Base-by-base conservation (phyloP, 2,329 filamentous ascomycete species). In the Aspergillus costaricaensis region DNA sequence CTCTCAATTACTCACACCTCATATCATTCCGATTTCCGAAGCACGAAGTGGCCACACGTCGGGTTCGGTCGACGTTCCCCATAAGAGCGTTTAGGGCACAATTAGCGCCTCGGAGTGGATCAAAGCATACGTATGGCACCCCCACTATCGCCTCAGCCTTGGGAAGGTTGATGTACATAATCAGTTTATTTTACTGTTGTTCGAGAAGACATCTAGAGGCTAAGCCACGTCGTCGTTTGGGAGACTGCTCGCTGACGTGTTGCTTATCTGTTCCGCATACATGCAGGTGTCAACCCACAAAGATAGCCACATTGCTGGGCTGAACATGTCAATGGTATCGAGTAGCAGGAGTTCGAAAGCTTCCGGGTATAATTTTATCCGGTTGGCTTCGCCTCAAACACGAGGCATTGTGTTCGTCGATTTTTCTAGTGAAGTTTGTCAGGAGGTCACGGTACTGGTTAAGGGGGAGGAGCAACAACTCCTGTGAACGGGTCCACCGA, bases 51-150 rank as follows among this genome's bases (percentile, higher is more conserved):
- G 43, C 39, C 41, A 41, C 38, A 25, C 25, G n/a, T 15, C 30
- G 30, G 30, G 27, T 12, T 19, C 27, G 39, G 38, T 23, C 17
- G 52, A 43, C 19, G 32, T 47, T 25, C 19, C 25, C 52, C 52
- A 36, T 17, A 17, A 44, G 47, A 50, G 25, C 15, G 15, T 50
- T 49, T 50, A 47, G 53, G 53, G 53, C 53, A 44, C 23, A 25
- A 27, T 38, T 55, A 55, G 53, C 39, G 39, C 39, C 39, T 44
- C 53, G 19, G n/a, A 55, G 53, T 55, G 53, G 53, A 55, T 47
- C 41, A 6, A 47, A 17, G 53, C 53, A 47, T 55, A 55, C 53
- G 53, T 55, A 55, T 44, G n/a, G n/a, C 19, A 8, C 27, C 27
- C 53, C 53, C 53, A 44, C 39, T 6, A 4, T 21, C 25, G 17